These are phyloP conservation scores for Aspergillus carlsbadensis DNA, from an alignment of 495 filamentous ascomycete genomes.

Conservation along the genomic window DNA sequence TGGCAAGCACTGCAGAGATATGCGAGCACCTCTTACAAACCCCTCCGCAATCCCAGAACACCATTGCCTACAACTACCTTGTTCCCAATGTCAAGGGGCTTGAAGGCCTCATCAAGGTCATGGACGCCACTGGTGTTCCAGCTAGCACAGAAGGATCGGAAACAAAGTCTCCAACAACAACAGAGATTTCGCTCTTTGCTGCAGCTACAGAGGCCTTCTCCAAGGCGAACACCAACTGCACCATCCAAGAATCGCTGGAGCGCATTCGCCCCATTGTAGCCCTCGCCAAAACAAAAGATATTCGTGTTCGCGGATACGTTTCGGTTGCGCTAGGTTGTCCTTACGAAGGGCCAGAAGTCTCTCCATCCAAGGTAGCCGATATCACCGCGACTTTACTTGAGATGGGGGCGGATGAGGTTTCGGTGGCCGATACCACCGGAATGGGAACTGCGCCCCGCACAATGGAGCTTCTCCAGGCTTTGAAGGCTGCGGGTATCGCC, in stretches of 20 bases:
- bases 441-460: slow-evolving; percentile 91
- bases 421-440: slow-evolving; percentile 91
- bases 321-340: slow-evolving; percentile 93
- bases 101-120: slow-evolving; percentile 50
- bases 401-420: slow-evolving; percentile 95
- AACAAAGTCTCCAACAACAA: slow-evolving; percentile 34
- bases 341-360: slow-evolving; percentile 83
- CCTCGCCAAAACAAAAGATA: slow-evolving; percentile 64
- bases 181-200: slow-evolving; percentile 88
- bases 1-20: slow-evolving; percentile 87
- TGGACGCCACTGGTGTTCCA: slow-evolving; percentile 39
- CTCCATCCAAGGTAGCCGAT: slow-evolving; percentile 75
- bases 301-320: slow-evolving; percentile 88
- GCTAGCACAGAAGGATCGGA: slow-evolving; percentile 39
- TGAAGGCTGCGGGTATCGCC: slow-evolving; percentile 73
- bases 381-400: slow-evolving; percentile 81
- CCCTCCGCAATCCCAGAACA: slow-evolving; percentile 56
- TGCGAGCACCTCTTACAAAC: slow-evolving; percentile 66
- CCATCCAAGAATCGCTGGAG: slow-evolving; percentile 75
- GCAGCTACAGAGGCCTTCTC: slow-evolving; percentile 92
- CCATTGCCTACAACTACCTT: slow-evolving; percentile 89
- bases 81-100: slow-evolving; percentile 86
- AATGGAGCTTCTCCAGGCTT: slow-evolving; percentile 63
- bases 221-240: slow-evolving; percentile 87
- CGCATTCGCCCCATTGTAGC: slow-evolving; percentile 74